Evolutionary conservation across 2,329 filamentous ascomycete genomes (phyloP).

Genomic region (Leptographium wingfieldii): DNA sequence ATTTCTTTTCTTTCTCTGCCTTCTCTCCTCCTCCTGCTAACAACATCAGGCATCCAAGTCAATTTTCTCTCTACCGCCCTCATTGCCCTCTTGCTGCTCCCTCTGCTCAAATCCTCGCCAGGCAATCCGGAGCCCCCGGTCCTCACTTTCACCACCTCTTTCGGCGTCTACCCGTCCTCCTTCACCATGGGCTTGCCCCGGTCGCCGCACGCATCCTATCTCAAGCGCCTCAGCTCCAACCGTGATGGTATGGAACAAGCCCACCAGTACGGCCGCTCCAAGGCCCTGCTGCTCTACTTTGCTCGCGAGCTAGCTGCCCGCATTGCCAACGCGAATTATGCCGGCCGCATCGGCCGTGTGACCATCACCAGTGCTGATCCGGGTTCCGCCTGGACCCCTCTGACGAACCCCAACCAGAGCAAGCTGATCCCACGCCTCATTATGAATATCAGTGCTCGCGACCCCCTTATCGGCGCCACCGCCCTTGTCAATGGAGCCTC

Average conservation of each 20-base stretch:
- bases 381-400: constrained; percentile 25
- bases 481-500: constrained; percentile 25
- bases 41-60: constrained; percentile 18
- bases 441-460: constrained; percentile 24
- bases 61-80: constrained; percentile 24
- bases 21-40: neutral
- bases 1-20: neutral
- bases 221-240: constrained; percentile 23
- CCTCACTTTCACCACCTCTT: constrained; percentile 25
- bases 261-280: constrained; percentile 26
- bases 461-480: constrained; percentile 23
- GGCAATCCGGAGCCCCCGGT: constrained; percentile 21
- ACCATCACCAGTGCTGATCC: constrained; percentile 27
- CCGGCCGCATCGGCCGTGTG: constrained; percentile 14
- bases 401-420: constrained; percentile 22
- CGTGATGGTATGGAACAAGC: constrained; percentile 22
- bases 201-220: constrained; percentile 19
- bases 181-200: constrained; percentile 22
- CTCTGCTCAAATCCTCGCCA: constrained; percentile 15
- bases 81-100: constrained; percentile 21
- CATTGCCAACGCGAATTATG: constrained; percentile 6
- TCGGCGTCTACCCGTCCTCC: constrained; percentile 24
- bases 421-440: constrained; percentile 25
- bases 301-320: constrained; percentile 22
- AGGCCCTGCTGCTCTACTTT: constrained; percentile 24